Conservation (phyloP, 2,329 filamentous ascomycete genomes). For the Diplocarpon rosae region DNA sequence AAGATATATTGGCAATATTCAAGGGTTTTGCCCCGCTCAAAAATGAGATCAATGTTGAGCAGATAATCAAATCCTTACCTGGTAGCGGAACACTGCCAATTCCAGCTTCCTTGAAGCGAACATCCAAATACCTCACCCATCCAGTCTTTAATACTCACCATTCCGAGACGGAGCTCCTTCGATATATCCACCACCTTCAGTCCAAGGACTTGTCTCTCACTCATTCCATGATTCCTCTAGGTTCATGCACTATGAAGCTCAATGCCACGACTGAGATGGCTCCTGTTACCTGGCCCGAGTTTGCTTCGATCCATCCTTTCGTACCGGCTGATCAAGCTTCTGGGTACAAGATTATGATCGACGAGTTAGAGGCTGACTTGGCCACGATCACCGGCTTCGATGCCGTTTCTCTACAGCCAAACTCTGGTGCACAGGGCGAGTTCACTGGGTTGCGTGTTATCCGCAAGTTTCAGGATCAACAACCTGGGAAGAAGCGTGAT, state of each 20-base stretch:
- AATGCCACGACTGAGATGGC: conserved; percentile 92
- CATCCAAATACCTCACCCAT: conserved; percentile 70
- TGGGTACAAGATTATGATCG: conserved; percentile 62
- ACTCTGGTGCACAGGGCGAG: conserved; percentile 92
- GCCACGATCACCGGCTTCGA: conserved; percentile 81
- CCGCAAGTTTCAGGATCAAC: conserved; percentile 67
- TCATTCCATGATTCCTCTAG: conserved; percentile 95
- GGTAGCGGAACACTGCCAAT: conserved; percentile 31
- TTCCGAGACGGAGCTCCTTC: conserved; percentile 86
- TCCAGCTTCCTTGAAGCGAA: conserved; percentile 54
- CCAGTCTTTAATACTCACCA: conserved; percentile 92
- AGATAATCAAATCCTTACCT: conserved; percentile 35
- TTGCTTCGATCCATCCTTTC: conserved; percentile 74
- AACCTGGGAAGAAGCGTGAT: conserved; percentile 61
- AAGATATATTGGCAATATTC: conserved; percentile 47
- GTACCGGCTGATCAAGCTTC: conserved; percentile 49
- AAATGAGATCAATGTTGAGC: conserved; percentile 24
- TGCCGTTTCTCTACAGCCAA: conserved; percentile 81
- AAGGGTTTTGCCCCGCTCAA: conserved; percentile 26
- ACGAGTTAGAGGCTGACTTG: conserved; percentile 64
- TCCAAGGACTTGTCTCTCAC: conserved; percentile 90
- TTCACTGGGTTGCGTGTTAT: conserved; percentile 86
- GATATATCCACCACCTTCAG: conserved; percentile 87
- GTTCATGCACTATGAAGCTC: conserved; percentile 97
- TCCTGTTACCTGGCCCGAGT: conserved; percentile 65